These are phyloP conservation scores for Trichoderma harzianum DNA, from an alignment of 2,329 filamentous ascomycete species.

Conservation along the genomic window DNA sequence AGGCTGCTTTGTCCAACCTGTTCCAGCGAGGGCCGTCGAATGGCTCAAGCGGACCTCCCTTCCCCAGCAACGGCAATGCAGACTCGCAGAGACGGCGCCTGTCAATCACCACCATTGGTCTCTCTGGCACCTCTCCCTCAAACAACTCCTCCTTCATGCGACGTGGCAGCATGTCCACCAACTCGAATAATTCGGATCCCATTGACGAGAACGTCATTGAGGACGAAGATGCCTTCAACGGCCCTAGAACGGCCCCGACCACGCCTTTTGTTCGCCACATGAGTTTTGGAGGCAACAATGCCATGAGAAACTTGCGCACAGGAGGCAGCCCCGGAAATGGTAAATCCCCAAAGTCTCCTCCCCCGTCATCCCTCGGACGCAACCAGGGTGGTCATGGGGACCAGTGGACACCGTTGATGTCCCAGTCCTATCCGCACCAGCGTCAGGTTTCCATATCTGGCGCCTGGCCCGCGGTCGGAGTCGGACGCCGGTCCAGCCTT, in stretches of 20 bases:
- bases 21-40: slow-evolving; percentile 57
- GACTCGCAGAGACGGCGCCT: slow-evolving; percentile 64
- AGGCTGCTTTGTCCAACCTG: slow-evolving; percentile 55
- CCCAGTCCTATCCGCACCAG: slow-evolving; percentile 22
- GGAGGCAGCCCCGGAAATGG: slow-evolving; percentile 62
- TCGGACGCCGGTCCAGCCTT: slow-evolving; percentile 38
- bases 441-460: slow-evolving; percentile 31
- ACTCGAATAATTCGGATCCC: slow-evolving; percentile 56
- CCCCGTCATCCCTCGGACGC: slow-evolving; percentile 32
- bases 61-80: slow-evolving; percentile 44
- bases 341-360: slow-evolving; percentile 50
- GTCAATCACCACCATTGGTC: slow-evolving; percentile 69
- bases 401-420: slow-evolving; percentile 22
- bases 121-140: slow-evolving; percentile 69
- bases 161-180: slow-evolving; percentile 68
- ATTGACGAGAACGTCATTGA: slow-evolving; percentile 72
- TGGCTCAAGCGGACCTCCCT: slow-evolving; percentile 41
- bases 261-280: slow-evolving; percentile 80
- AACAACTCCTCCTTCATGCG: slow-evolving; percentile 52
- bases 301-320: slow-evolving; percentile 56
- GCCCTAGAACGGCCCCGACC: slow-evolving; percentile 56
- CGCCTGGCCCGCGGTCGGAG: slow-evolving; percentile 33
- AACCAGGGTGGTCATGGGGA: slow-evolving; percentile 33
- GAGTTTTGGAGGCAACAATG: slow-evolving; percentile 84
- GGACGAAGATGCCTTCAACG: slow-evolving; percentile 57